Evolutionary conservation across 2,329 filamentous ascomycete genomes (phyloP).

Genomic region (Thermoascus crustaceus): DNA sequence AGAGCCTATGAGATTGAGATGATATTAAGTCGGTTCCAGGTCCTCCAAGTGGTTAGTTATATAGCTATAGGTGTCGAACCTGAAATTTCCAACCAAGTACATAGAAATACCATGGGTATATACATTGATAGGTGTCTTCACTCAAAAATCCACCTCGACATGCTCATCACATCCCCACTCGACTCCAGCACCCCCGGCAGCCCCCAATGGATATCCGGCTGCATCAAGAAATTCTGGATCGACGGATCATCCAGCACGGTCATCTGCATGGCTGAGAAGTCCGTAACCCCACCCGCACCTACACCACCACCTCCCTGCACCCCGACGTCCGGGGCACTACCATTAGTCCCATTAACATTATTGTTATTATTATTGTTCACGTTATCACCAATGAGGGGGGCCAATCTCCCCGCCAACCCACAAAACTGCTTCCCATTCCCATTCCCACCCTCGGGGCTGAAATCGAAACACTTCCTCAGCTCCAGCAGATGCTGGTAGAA

Average conservation of each 20-base stretch:
- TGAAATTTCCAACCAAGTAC: too few relatives aligned
- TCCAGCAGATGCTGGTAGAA: constrained; percentile 10
- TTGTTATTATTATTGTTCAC: not conserved
- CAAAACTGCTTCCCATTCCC: constrained; percentile 2
- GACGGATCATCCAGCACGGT: constrained; percentile 9
- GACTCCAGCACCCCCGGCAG: constrained; percentile 8
- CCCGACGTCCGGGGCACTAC: not conserved
- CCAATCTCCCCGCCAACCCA: not conserved
- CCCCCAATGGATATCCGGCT: constrained; percentile 8
- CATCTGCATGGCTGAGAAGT: constrained; percentile 6
- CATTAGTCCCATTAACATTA: not conserved
- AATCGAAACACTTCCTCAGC: constrained; percentile 8
- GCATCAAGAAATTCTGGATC: constrained; percentile 8
- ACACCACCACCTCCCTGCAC: constrained; percentile 5
- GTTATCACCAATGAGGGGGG: too few relatives aligned
- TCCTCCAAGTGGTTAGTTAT: too few relatives aligned
- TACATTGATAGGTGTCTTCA: constrained; percentile 1
- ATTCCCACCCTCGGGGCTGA: constrained; percentile 4
- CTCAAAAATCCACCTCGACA: constrained; percentile 9
- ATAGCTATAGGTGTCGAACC: too few relatives aligned
- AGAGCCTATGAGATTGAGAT: too few relatives aligned
- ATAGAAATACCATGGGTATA: too few relatives aligned
- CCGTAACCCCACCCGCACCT: not conserved
- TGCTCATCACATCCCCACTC: constrained; percentile 5
- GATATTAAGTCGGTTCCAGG: too few relatives aligned